Conservation (phyloP, 768 basidiomycete genomes). For the Russula olivacea region DNA sequence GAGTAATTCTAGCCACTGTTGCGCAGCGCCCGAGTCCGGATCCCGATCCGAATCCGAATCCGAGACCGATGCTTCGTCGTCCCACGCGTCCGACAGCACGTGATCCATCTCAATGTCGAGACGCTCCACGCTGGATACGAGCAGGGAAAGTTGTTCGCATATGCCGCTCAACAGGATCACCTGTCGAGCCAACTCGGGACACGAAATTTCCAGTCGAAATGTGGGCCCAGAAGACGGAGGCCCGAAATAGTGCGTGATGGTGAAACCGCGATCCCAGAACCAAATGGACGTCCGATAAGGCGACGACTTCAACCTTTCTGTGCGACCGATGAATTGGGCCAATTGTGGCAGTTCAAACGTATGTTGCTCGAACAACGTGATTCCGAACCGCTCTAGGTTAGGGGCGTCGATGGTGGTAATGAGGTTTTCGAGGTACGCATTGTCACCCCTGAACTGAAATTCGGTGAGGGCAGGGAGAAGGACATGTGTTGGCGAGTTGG, state of each 20-base stretch:
- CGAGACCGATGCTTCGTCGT: not conserved
- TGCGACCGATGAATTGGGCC: slow-evolving; percentile 6
- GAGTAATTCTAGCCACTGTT: slow-evolving; percentile 10
- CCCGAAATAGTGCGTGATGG: slow-evolving; percentile 3
- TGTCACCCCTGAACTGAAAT: slow-evolving; percentile 15
- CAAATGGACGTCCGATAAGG: slow-evolving; percentile 6
- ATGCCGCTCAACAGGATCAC: not conserved
- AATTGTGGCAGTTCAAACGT: slow-evolving; percentile 7
- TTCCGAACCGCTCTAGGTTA: slow-evolving; percentile 1
- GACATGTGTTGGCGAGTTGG: not conserved
- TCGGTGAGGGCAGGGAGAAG: slow-evolving; percentile 4
- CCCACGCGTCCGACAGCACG: not conserved
- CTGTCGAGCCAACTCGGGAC: not conserved
- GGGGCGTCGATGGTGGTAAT: slow-evolving; percentile 11
- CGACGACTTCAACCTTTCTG: not conserved
- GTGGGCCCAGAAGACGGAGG: not conserved
- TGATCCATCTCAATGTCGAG: slow-evolving; percentile 5
- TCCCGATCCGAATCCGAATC: not conserved
- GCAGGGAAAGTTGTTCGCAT: not conserved
- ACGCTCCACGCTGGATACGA: not conserved
- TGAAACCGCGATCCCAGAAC: slow-evolving; percentile 7
- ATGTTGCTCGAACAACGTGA: slow-evolving; percentile 1
- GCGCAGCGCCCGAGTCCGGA: not conserved
- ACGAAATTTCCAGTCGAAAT: not conserved
- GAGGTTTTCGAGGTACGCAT: slow-evolving; percentile 10